A percentile compares a stretch with the other conserved stretches of the same genome.
Conservation (phyloP, 108 stramenopile genomes). For the Pseudonitzschia multiseries region DNA sequence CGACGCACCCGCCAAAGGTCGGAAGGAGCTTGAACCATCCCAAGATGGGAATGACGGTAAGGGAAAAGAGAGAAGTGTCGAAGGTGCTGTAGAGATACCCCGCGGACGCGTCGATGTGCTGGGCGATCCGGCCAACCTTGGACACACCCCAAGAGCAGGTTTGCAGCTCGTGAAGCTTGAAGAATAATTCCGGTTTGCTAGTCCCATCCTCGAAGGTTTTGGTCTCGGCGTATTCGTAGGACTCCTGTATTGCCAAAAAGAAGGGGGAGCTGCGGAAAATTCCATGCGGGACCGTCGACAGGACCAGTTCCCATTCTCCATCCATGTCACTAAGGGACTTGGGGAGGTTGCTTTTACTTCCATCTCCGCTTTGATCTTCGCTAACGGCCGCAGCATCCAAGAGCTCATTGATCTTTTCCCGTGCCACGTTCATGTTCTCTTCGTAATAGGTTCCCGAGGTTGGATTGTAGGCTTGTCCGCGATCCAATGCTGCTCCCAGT, state of each 20-base stretch:
- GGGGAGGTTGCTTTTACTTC: constrained; percentile 19
- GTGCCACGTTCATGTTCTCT: constrained; percentile 63
- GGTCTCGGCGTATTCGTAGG: constrained; percentile 74
- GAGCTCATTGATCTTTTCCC: constrained; percentile 59
- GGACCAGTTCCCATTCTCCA: constrained; percentile 89
- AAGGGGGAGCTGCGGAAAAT: constrained; percentile 85
- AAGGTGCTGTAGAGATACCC: constrained; percentile 76
- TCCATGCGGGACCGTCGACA: constrained; percentile 84
- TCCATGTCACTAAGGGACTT: constrained; percentile 50
- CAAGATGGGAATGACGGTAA: constrained; percentile 89
- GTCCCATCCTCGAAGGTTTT: constrained; percentile 45
- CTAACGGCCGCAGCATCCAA: constrained; percentile 36
- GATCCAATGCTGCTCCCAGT: constrained; percentile 83
- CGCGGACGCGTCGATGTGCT: constrained; percentile 60
- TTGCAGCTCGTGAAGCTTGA: constrained; percentile 92
- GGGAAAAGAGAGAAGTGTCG: constrained; percentile 74
- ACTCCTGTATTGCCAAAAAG: constrained; percentile 87
- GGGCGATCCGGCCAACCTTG: constrained; percentile 89
- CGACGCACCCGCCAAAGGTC: constrained; percentile 93
- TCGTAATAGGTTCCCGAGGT: constrained; percentile 80
- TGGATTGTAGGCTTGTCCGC: constrained; percentile 89
- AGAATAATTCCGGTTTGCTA: constrained; percentile 85
- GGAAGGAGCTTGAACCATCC: constrained; percentile 90
- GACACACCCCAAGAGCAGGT: constrained; percentile 89
- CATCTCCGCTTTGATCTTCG: constrained; percentile 24